A percentile compares a stretch with the other conserved stretches of the same genome.
These are phyloP conservation scores for Diaporthe aspalathi DNA, from an alignment of 2,329 filamentous ascomycete species.

Conservation along the genomic window DNA sequence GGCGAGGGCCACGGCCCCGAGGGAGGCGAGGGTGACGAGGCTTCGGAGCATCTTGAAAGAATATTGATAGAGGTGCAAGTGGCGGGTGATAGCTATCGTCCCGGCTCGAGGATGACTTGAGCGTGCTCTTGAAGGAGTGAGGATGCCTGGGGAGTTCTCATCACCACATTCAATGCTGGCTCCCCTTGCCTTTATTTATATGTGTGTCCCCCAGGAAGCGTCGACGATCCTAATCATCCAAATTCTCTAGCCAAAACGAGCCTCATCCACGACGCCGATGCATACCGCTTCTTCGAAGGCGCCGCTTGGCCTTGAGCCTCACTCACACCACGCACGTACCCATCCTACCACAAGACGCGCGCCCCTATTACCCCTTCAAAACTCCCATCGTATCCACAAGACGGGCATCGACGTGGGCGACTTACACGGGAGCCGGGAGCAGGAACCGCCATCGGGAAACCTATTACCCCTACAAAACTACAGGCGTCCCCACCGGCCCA, in stretches of 20 bases:
- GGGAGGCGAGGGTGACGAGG: neutral
- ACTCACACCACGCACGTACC: conserved; percentile 14
- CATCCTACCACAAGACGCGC: neutral
- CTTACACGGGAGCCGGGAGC: neutral
- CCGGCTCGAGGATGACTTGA: neutral
- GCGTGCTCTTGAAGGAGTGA: neutral
- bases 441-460: neutral
- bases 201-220: neutral
- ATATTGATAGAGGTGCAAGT: neutral
- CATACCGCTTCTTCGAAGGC: conserved; percentile 6
- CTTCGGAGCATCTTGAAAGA: conserved; percentile 9
- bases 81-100: neutral
- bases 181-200: neutral
- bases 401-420: neutral
- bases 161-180: neutral
- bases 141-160: neutral
- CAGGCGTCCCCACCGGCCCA: neutral
- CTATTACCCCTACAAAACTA: conserved; percentile 17
- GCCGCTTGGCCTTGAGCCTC: conserved; percentile 4
- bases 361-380: conserved; percentile 18
- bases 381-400: neutral
- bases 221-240: neutral
- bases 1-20: conserved; percentile 27
- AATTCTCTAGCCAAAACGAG: neutral
- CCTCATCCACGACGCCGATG: neutral